phyloP scores from a whole-genome alignment of 2,329 filamentous ascomycete species.

The Ophiobolus disseminans region DNA sequence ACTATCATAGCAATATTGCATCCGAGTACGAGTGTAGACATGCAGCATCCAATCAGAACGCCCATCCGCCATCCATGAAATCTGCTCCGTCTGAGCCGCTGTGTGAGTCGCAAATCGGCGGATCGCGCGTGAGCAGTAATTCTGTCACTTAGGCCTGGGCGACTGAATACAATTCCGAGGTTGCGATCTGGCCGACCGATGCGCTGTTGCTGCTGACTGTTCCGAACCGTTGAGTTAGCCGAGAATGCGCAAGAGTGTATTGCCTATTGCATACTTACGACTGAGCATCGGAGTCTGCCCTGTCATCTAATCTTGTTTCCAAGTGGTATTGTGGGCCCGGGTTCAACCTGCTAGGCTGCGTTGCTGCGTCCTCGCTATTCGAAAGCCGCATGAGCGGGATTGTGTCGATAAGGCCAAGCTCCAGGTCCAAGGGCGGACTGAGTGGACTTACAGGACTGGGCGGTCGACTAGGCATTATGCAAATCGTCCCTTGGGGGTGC shows the following conservation, averaged over 20 bases:
- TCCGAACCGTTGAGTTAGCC: too few relatives aligned
- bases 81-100: conserved; percentile 11
- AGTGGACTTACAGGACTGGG: too few relatives aligned
- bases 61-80: conserved; percentile 32
- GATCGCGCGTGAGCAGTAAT: neutral
- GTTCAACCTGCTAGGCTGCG: neutral
- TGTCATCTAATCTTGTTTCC: too few relatives aligned
- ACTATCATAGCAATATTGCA: conserved; percentile 18
- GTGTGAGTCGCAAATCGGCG: neutral
- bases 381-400: neutral
- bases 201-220: too few relatives aligned
- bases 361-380: neutral
- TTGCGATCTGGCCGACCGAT: too few relatives aligned
- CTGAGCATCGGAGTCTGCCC: too few relatives aligned
- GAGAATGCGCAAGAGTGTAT: too few relatives aligned
- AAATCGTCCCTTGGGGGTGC: too few relatives aligned
- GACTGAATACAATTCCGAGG: too few relatives aligned
- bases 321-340: neutral
- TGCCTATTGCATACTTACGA: too few relatives aligned
- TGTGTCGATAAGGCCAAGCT: neutral
- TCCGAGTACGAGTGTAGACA: conserved; percentile 14
- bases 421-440: too few relatives aligned
- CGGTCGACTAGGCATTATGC: too few relatives aligned
- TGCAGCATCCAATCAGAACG: conserved; percentile 15
- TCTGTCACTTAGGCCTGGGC: neutral